These are phyloP conservation scores for Phytophthora hybrid DNA, from an alignment of 352 stramenopile genomes.

Conservation along the genomic window DNA sequence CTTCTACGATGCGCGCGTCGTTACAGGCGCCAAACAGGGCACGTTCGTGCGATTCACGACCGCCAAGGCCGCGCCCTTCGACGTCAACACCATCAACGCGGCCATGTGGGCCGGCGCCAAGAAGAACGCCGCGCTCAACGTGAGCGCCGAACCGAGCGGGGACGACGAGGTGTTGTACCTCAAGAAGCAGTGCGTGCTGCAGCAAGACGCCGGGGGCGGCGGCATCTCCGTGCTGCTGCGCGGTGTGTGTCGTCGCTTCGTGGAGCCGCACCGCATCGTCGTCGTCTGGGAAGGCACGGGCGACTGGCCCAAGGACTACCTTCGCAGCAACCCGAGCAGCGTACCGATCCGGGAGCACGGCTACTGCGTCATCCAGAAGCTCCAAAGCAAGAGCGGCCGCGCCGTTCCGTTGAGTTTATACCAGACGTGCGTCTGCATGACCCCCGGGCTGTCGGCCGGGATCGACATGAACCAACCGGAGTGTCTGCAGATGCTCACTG, in stretches of 20 bases:
- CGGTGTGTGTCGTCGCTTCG: conserved; percentile 33
- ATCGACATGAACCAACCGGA: conserved; percentile 40
- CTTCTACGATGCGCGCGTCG: conserved; percentile 26
- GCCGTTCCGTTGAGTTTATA: conserved; percentile 32
- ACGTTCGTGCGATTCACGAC: conserved; percentile 46
- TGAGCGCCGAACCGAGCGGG: neutral
- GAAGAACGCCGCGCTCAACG: conserved; percentile 37
- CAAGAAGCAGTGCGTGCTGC: conserved; percentile 40
- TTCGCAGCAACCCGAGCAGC: conserved; percentile 28
- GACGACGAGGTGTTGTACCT: conserved; percentile 30
- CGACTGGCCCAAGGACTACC: conserved; percentile 44
- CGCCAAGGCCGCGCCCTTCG: conserved; percentile 40
- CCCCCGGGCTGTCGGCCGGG: conserved; percentile 38
- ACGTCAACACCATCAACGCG: conserved; percentile 25
- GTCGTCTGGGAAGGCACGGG: conserved; percentile 45
- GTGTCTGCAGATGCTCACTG: conserved; percentile 42
- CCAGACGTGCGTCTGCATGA: conserved; percentile 44
- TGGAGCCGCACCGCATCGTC: conserved; percentile 39
- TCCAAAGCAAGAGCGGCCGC: conserved; percentile 15
- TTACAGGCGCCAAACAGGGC: conserved; percentile 30
- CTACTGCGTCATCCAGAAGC: conserved; percentile 40
- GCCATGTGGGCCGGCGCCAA: conserved; percentile 33
- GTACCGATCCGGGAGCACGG: conserved; percentile 47
- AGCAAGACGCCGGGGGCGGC: conserved; percentile 4
- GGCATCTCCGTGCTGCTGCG: conserved; percentile 42